Conservation (phyloP, 1,139 yeast genomes). For the Protomyces lactucae-debilis region DNA sequence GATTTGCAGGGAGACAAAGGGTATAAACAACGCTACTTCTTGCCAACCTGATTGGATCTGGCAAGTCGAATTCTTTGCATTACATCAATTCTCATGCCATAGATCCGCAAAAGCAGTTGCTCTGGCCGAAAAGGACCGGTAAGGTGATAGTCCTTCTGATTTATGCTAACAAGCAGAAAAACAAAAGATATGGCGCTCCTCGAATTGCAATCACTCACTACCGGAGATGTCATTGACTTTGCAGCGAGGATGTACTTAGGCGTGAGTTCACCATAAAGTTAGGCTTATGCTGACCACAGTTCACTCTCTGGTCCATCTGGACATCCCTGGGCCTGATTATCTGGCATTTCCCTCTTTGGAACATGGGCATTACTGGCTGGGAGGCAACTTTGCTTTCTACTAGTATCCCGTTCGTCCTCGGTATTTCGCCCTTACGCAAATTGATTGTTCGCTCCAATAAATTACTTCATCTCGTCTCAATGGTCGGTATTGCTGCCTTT, state of each 20-base stretch:
- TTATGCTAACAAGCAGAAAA: not conserved
- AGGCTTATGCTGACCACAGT: conserved; percentile 34
- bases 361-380: conserved; percentile 87
- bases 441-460: conserved; percentile 51
- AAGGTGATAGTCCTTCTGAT: not conserved
- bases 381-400: conserved; percentile 66
- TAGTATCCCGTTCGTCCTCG: conserved; percentile 55
- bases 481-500: conserved; percentile 74
- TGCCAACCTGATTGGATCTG: not conserved
- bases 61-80: not conserved
- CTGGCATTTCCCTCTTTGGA: conserved; percentile 98
- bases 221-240: conserved; percentile 28
- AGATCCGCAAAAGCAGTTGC: not conserved
- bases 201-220: not conserved
- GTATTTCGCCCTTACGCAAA: conserved; percentile 50
- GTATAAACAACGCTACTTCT: not conserved
- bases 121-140: not conserved
- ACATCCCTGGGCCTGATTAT: conserved; percentile 79
- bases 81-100: not conserved
- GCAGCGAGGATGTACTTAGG: conserved; percentile 30
- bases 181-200: conserved; percentile 1
- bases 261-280: conserved; percentile 3
- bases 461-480: conserved; percentile 52
- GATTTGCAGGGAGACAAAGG: conserved; percentile 38
- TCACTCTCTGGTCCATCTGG: conserved; percentile 75